Evolutionary conservation across 345 rosid genomes (phyloP).

Genomic region (Syzygium jambos): DNA sequence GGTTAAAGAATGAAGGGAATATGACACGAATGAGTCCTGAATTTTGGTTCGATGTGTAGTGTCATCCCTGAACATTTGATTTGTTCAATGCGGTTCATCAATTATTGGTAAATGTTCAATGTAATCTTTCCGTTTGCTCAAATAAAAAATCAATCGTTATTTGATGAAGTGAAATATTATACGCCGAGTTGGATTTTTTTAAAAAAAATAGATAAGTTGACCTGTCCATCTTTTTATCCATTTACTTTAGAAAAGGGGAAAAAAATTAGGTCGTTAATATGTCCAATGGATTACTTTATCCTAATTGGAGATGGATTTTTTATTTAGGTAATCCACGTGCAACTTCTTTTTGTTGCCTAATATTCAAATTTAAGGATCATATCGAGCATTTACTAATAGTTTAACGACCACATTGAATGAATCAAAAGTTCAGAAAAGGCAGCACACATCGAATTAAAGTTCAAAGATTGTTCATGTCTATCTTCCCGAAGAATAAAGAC

Average conservation of each 20-base stretch:
- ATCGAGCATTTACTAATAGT: background rate
- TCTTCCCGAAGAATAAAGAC: background rate
- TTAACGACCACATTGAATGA: background rate
- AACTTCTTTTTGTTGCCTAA: background rate
- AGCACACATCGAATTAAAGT: fast-evolving
- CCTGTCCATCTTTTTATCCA: background rate
- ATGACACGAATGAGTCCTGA: fast-evolving
- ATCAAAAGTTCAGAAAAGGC: background rate
- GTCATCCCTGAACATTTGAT: background rate
- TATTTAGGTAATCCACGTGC: background rate
- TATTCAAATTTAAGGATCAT: background rate
- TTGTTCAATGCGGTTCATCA: background rate
- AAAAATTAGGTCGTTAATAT: background rate
- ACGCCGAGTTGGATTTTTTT: background rate
- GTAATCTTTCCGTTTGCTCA: background rate
- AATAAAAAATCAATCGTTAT: background rate
- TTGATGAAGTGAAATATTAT: background rate
- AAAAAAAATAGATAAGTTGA: background rate
- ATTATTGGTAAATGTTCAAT: background rate
- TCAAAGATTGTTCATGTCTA: background rate
- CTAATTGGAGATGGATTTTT: background rate
- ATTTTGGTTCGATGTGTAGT: background rate
- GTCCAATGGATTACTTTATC: background rate
- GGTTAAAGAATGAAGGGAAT: background rate
- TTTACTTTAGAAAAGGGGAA: background rate